Evolutionary conservation across 352 stramenopile genomes (phyloP).

Genomic region (Phytophthora melonis): DNA sequence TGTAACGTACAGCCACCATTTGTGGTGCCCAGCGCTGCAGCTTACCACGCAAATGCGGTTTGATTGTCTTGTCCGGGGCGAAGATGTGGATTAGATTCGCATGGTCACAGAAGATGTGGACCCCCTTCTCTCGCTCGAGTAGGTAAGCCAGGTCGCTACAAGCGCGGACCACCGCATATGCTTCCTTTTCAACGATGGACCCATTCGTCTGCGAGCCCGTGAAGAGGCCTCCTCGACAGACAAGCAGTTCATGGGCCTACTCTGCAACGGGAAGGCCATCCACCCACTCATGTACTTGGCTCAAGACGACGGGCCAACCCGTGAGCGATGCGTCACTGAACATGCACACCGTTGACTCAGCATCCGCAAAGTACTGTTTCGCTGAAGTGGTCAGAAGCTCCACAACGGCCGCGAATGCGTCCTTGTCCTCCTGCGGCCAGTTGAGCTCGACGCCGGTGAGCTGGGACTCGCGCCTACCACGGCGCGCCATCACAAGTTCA

Average conservation of each 20-base stretch:
- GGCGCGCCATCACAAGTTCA: constrained; percentile 3
- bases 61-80: not conserved
- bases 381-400: not conserved
- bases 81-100: not conserved
- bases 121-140: not conserved
- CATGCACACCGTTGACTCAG: not conserved
- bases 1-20: not conserved
- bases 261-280: not conserved
- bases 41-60: not conserved
- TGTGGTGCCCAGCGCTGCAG: not conserved
- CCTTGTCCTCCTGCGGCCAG: not conserved
- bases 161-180: not conserved
- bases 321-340: not conserved
- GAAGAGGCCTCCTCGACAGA: not conserved
- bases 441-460: not conserved
- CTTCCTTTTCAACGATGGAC: not conserved
- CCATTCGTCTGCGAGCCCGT: not conserved
- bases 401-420: not conserved
- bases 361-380: not conserved
- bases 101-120: not conserved
- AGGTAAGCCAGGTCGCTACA: not conserved
- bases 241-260: not conserved
- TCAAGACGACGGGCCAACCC: not conserved
- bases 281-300: not conserved
- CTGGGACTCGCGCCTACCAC: constrained; percentile 5